A percentile compares a stretch with the other conserved stretches of the same genome.
These are phyloP conservation scores for Oidiodendron maius DNA, from an alignment of 495 filamentous ascomycete species.

Conservation along the genomic window DNA sequence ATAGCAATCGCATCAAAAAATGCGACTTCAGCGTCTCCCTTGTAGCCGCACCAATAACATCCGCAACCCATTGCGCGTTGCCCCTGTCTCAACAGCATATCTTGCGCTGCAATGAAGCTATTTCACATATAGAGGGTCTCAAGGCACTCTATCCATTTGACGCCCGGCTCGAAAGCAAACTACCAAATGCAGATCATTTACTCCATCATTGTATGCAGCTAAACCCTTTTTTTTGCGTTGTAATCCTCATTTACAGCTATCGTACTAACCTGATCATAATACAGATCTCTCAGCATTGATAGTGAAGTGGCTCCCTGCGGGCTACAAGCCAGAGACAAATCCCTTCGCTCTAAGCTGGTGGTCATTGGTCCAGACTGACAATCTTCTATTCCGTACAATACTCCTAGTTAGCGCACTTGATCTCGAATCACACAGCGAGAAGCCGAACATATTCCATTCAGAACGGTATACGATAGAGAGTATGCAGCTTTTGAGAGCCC, in stretches of 20 bases:
- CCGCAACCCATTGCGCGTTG: background rate
- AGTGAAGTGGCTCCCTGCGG: constrained; percentile 1
- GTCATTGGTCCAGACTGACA: background rate
- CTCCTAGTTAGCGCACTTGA: constrained; percentile 4
- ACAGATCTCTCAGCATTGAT: background rate
- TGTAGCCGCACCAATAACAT: background rate
- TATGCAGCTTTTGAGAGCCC: background rate
- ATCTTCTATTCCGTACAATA: background rate
- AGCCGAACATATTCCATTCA: background rate
- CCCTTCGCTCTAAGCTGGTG: background rate
- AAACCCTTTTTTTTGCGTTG: background rate
- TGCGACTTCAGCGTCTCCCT: background rate
- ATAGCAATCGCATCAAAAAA: background rate
- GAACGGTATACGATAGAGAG: background rate
- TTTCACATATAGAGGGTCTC: background rate
- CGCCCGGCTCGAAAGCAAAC: constrained; percentile 1
- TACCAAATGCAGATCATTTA: background rate
- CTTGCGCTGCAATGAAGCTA: background rate
- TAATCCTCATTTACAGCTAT: background rate
- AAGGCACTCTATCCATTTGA: background rate
- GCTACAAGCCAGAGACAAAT: background rate
- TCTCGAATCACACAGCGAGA: background rate
- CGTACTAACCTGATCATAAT: background rate
- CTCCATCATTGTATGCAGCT: background rate
- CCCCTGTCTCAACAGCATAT: background rate